A percentile compares a stretch with the other conserved stretches of the same genome.
phyloP scores from a whole-genome alignment of 371 early-diverging fungal genomes.

The Circinella minor region DNA sequence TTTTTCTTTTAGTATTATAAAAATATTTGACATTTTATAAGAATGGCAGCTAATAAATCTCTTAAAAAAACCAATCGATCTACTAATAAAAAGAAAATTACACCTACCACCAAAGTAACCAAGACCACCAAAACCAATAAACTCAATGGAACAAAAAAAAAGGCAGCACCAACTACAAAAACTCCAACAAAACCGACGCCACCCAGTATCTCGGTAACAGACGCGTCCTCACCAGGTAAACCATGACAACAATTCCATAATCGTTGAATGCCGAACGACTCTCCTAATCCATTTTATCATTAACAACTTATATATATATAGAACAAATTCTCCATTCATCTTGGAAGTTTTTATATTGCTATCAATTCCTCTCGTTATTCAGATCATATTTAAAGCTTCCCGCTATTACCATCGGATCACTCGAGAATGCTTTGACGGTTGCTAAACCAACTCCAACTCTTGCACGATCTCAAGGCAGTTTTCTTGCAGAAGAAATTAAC shows the following conservation, averaged over 20 bases:
- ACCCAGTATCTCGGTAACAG: conserved; percentile 6
- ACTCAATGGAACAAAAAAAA: background rate
- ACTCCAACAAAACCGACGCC: background rate
- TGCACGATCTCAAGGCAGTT: conserved; percentile 5
- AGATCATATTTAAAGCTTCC: background rate
- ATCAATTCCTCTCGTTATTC: conserved; percentile 13
- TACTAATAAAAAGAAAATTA: background rate
- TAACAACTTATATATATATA: background rate
- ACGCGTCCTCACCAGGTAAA: conserved; percentile 16
- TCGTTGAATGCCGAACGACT: too few species aligned
- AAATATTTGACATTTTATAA: background rate
- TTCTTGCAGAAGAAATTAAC: conserved; percentile 7
- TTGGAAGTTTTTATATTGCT: conserved; percentile 14
- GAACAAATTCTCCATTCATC: conserved; percentile 10
- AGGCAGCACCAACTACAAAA: background rate
- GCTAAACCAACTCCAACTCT: background rate
- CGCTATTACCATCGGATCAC: conserved; percentile 1
- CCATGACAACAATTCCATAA: background rate
- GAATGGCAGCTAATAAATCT: conserved; percentile 1
- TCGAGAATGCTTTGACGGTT: conserved; percentile 1
- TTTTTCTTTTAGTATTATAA: background rate
- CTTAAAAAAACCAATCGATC: background rate
- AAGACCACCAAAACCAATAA: background rate
- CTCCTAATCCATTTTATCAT: too few species aligned
- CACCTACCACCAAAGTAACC: too few species aligned